Evolutionary conservation across 1,284 basidiomycete genomes (phyloP), one percentile per base, ranked within the genome.

Genomic region (Heterobasidion occidentale): DNA sequence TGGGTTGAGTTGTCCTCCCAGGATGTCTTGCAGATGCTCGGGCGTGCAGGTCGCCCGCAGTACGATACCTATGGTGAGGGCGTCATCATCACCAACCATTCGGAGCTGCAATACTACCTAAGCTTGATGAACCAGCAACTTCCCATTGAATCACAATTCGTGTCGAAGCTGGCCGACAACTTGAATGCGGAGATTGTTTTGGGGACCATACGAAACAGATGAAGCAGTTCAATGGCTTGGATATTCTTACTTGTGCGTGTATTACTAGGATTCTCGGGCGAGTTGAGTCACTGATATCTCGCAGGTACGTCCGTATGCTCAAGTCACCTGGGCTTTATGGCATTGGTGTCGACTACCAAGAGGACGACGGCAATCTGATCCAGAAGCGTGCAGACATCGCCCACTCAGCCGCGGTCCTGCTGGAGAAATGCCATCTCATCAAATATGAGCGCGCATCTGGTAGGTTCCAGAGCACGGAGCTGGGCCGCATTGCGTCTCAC

Each of bases 11-110:
- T 99, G 11, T 97, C 94, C 0, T 89, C 92, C 0, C 96, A 99
- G 71, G 97, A 99, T 66, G 94, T 98, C 7, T 77, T 99, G 6
- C 97, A 99, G 74, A 99, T 99, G 97, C 87, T 99, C 6, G 97
- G 97, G 54, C 88, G 96, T 68, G 97, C 97, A 7, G 97, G 97
- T 70, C 86, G 97, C 56, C 97, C 97, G 9, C 95, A 99, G 69
- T 98, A 90, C 74, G 97, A 99, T 70, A 98, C 94, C 0, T 95
- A 84, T 65, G 97, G 97, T 46, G 96, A 99, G 73, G 97, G 97
- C 53, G 91, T 98, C 69, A 98, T 99, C 72, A 98, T 99, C 74
- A 99, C 97, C 52, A 98, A 97, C 68, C 95, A 98, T 69, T 84
- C 86, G 2, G 95, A 99, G 70, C 80, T 99, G 50, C 96, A 98